Base-by-base conservation (phyloP, 2,329 filamentous ascomycete species). In the Colletotrichum tofieldiae region DNA sequence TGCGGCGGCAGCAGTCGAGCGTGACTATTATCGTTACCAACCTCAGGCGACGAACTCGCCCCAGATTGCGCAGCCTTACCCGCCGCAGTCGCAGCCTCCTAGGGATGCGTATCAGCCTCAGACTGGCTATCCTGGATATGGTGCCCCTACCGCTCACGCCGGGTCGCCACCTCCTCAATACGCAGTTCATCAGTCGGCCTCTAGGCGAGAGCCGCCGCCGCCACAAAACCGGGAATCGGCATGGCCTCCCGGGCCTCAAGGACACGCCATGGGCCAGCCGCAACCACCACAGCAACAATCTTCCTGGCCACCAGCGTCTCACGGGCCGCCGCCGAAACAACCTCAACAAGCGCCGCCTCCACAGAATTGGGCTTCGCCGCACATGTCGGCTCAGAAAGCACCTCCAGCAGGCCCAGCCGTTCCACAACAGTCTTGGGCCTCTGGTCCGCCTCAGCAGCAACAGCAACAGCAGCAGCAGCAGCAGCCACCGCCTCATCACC, bases 161-260 rank as follows among this genome's bases (percentile, higher is more conserved):
- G 83, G 84, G n/a, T 87, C 88, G 8, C 85, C 88, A n/a, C 84
- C 86, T n/a, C 84, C 86, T 26, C 89, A 90, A 74, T 91, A 90
- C 68, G 81, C 84, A 0, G 78, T 83, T 12, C 88, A 90, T 76
- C 81, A 83, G n/a, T 76, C 84, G 29, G 78, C 81, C 18, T 77
- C 85, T 16, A 82, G 85, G 37, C 84, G 86, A 26, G 87, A 89
- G 56, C 76, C 84, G 0, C 81, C 77, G 12, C 77, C 79, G 11
- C 75, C 79, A 1, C 68, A 71, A 62, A 76, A 76, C 35, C 79
- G 84, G 32, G 84, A 85, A 49, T 71, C 77, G 6, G 80, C 79
- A 61, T 84, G 82, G 80, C 77, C 78, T 62, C 65, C 77, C 64
- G 65, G 75, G 26, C 74, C 73, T 63, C 77, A 69, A 76, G 77